Percentiles rank a stretch among this genome's conserved stretches.
These are phyloP conservation scores for Pseudogymnoascus sp. DNA, from an alignment of 2,329 filamentous ascomycete genomes.

Conservation along the genomic window DNA sequence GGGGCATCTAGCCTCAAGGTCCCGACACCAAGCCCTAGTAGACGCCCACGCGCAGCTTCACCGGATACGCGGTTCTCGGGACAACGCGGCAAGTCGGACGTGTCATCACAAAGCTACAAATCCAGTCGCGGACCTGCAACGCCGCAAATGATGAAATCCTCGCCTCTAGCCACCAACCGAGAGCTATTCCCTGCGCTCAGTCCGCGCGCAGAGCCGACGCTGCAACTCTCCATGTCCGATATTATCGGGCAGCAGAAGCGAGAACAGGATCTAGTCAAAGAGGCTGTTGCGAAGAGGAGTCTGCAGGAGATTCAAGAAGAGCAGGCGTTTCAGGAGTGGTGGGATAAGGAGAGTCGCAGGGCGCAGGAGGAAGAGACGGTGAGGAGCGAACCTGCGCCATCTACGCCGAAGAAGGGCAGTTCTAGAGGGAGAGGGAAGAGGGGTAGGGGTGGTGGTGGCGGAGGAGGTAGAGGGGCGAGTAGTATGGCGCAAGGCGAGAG, in stretches of 20 bases:
- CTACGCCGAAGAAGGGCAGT: background rate
- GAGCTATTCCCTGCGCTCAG: background rate
- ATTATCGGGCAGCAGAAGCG: slow-evolving; percentile 81
- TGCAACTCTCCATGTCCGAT: slow-evolving; percentile 71
- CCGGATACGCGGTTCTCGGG: slow-evolving; percentile 56
- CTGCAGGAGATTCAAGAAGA: slow-evolving; percentile 93
- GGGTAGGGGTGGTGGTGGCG: background rate
- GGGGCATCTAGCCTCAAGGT: slow-evolving; percentile 23
- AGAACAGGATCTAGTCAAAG: slow-evolving; percentile 73
- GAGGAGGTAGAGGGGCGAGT: background rate
- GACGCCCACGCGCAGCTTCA: slow-evolving; percentile 40
- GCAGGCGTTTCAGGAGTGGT: slow-evolving; percentile 95
- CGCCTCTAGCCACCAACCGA: background rate
- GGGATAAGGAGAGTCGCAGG: slow-evolving; percentile 74
- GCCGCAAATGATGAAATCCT: background rate
- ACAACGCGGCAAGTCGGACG: slow-evolving; percentile 30
- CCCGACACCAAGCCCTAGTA: slow-evolving; percentile 20
- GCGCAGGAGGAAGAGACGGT: slow-evolving; percentile 44
- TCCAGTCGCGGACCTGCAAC: slow-evolving; percentile 29
- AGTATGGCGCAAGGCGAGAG: background rate
- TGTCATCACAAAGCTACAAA: background rate
- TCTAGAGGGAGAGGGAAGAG: background rate
- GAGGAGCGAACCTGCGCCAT: slow-evolving; percentile 13
- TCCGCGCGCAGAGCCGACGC: slow-evolving; percentile 30
- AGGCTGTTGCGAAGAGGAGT: slow-evolving; percentile 79